Base-by-base conservation (phyloP, 495 filamentous ascomycete species). In the Bombardia bombarda region DNA sequence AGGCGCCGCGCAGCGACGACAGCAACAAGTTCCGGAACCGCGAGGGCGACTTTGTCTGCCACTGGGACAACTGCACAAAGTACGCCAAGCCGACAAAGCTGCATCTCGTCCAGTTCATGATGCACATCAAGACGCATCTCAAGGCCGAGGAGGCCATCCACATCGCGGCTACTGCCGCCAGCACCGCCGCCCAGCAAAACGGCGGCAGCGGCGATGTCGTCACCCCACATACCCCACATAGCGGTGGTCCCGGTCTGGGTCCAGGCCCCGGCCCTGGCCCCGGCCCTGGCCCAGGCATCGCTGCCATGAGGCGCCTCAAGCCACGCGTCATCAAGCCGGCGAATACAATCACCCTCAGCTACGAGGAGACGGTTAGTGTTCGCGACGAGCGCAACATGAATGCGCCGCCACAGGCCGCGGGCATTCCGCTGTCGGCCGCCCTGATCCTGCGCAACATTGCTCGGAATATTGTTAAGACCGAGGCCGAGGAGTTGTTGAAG, bases 371-470 rank as follows among this genome's bases (percentile, higher is more conserved):
- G 1, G 73, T 77, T 21, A 57, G 56, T 38, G 64, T 56, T 0
- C 65, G 76, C n/a, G 90, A 94, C 56, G 92, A 96, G 51, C 72
- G 80, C 21, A 75, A 77, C 32, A 63, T 67, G 10, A 63, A 65
- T 31, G 43, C 58, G 1, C 65, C 69, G 19, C 65, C 72, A 3
- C 83, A 94, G 45, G 83, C 90, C 0, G 76, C 80, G 17, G 92
- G 92, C 4, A 78, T 96, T 32, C 87, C 92, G 7, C 75, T 95
- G 28, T 86, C 85, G 30, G 84, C 86, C 20, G 82, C 84, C 8
- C 65, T 96, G 18, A 86, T 99, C 2, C 66, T 99, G 48, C 79
- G 92, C 24, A 99, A 97, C 55, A 75, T 99, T 19, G 87, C 87
- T 3, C 73, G 83, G 17, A 83, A 89, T 38, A 69, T 88, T 0